phyloP scores from a whole-genome alignment of 257 asterid genomes.

The Rauvolfia tetraphylla region DNA sequence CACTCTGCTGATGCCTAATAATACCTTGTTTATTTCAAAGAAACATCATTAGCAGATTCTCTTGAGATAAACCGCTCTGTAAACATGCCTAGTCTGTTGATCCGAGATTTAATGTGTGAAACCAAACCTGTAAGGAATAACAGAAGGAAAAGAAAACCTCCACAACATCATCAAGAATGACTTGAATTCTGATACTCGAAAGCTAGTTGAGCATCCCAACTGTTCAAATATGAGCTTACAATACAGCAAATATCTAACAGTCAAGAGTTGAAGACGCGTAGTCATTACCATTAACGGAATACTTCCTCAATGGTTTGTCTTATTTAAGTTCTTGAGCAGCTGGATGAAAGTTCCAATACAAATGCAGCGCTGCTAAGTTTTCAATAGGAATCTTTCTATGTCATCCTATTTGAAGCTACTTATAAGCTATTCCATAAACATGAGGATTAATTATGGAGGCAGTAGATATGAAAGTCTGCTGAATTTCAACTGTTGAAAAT shows the following conservation, averaged over 20 bases:
- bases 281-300: background rate
- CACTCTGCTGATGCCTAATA: background rate
- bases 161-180: background rate
- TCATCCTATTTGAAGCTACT: conserved; percentile 23
- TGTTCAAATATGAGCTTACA: background rate
- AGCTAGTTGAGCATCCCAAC: background rate
- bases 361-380: background rate
- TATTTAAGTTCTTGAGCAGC: background rate
- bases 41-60: no score
- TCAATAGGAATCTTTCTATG: background rate
- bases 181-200: no score
- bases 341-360: background rate
- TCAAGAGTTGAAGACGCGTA: background rate
- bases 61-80: background rate
- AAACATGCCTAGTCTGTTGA: no score
- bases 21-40: background rate
- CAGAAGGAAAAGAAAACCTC: background rate
- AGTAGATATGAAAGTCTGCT: conserved; percentile 44
- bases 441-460: conserved; percentile 66
- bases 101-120: background rate
- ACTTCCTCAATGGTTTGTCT: background rate
- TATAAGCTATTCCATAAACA: conserved; percentile 61
- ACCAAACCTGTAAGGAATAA: background rate
- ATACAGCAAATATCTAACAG: background rate
- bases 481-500: conserved; percentile 47